Evolutionary conservation across 2,329 filamentous ascomycete genomes (phyloP), one percentile per base, ranked within the genome.

Genomic region (Penicillium sp.): DNA sequence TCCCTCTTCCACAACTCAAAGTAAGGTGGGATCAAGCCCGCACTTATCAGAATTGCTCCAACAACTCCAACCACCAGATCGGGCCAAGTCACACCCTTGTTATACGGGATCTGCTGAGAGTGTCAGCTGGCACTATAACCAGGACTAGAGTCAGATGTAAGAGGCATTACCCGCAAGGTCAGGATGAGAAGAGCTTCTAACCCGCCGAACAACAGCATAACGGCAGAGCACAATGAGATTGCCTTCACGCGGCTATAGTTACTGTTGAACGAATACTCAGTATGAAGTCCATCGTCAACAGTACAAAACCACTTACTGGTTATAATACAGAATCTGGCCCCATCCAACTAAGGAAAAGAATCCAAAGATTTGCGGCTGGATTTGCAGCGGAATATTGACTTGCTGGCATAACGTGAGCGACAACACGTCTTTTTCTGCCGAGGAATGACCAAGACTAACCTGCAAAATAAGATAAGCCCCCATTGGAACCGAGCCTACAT

Each of bases 1-100:
- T 80, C 78, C 12, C 86, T 78, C 70, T 88, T 88, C 76, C 82
- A 86, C 1, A 88, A 75, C 69, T 89, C 86, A 57, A 81, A 81
- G 64, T 87, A 89, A 0, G 86, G 85, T 1, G 85, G 84, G 4
- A 89, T 66, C 11, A 89, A 73, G 0, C 87, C 87, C 1, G 76
- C 69, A 2, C 81, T 81, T 6, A 89, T 78, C 6, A 88, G 76
- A 10, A 88, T 74, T 2, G 84, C 81, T 1, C 86, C 85, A 31
- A 85, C 70, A 25, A 87, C 79, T 5, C 86, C 87, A 47, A 89
- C 78, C 3, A 85, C 73, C 31, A 83, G 73, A 55, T 85, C 78
- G 0, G 86, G 84, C 69, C 80, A 83, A 37, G 79, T 76, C 17
- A 84, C 77, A 0, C 86, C 86, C 15, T 75, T 75, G 5, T 76